Base-by-base conservation (phyloP, 768 basidiomycete species). In the Mycena rebaudengoi region DNA sequence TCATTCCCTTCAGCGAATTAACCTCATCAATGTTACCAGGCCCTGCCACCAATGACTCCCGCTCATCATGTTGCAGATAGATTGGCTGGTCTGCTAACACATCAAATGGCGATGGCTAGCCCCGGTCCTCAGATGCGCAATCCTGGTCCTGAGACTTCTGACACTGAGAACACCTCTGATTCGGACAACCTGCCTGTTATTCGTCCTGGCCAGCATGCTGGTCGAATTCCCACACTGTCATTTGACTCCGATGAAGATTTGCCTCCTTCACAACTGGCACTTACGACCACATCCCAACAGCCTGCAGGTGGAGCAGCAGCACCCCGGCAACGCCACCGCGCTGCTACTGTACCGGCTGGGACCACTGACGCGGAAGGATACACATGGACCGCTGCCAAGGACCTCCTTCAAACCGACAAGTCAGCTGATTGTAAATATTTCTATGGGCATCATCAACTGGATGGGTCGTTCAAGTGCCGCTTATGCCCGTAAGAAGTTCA, bases 81-180 rank as follows among this genome's bases (percentile, higher is more conserved):
- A 41, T 20, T 53, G 52, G 39, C 40, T 30, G 53, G 12, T 43
- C n/a, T 43, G n/a, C 29, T 54, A 37, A 43, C 28, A 21, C 40
- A 29, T n/a, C 53, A 54, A 54, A 39, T 41, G 5, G 40, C 39
- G 28, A 54, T 54, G 53, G 53, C 53, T 30, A 54, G 53, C 28
- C 53, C 40, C 12, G 53, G 53, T 30, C 53, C 53, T 41, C 53
- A 21, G 40, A 20, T 54, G 40, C 40, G 28, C 20, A 32, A 54
- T 21, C 40, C 28, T 43, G 40, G 33, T 39, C 50, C 21, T 25
- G 10, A n/a, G 3, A 14, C 4, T 3, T 53, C 52, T 40, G 52
- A 53, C 10, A 7, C 8, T 20, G 52, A 14, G 28, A 20, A 51
- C 50, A 23, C 21, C 5, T 51, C 50, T 37, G 50, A 41, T 41